phyloP scores from a whole-genome alignment of 495 filamentous ascomycete genomes.

The Aspergillus olivimuriae region DNA sequence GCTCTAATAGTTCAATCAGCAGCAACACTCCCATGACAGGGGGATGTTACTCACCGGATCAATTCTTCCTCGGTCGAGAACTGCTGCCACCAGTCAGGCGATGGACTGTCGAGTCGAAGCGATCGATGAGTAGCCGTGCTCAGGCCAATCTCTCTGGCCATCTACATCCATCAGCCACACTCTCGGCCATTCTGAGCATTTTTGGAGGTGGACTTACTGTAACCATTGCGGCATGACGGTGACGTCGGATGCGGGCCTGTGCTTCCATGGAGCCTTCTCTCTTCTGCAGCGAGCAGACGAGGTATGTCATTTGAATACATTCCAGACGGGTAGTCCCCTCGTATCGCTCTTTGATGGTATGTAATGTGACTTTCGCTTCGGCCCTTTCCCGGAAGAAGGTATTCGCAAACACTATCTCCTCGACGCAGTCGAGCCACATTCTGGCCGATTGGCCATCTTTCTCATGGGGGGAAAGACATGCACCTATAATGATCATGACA shows the following conservation, averaged over 20 bases:
- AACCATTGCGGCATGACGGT: conserved; percentile 21
- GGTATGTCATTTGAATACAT: conserved; percentile 17
- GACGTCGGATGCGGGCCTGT: conserved; percentile 14
- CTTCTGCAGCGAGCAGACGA: conserved; percentile 21
- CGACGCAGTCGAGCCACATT: conserved; percentile 14
- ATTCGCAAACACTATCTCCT: conserved; percentile 16
- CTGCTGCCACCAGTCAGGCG: conserved; percentile 15
- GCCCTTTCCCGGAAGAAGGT: conserved; percentile 8
- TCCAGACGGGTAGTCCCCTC: conserved; percentile 14
- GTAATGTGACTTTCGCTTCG: background rate
- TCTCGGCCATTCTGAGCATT: background rate
- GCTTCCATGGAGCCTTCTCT: conserved; percentile 17
- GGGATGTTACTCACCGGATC: no score
- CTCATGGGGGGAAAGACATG: conserved; percentile 14
- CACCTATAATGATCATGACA: conserved; percentile 20
- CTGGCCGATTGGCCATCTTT: conserved; percentile 4
- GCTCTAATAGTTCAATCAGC: conserved; percentile 4
- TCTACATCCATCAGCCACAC: conserved; percentile 4
- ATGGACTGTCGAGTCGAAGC: conserved; percentile 4
- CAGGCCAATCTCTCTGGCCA: conserved; percentile 15
- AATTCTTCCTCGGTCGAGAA: conserved; percentile 17
- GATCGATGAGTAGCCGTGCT: conserved; percentile 12
- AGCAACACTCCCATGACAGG: no score
- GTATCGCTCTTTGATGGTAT: background rate
- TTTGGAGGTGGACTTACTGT: conserved; percentile 8